These are phyloP conservation scores for Rhodamnia argentea DNA, from an alignment of 345 rosid genomes.

Conservation along the genomic window DNA sequence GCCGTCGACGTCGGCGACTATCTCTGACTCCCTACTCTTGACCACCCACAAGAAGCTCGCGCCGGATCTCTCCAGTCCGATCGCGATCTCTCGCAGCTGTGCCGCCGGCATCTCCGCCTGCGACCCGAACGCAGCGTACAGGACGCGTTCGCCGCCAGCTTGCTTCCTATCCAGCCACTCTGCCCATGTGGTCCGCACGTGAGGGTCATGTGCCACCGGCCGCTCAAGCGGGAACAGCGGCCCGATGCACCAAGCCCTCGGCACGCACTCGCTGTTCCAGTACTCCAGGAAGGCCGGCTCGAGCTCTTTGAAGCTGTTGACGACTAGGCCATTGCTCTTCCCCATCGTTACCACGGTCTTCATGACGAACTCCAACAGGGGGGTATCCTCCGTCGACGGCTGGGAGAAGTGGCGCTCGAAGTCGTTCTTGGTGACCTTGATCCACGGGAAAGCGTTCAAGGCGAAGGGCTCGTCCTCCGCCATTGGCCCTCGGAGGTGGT, in stretches of 20 bases:
- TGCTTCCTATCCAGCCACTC: constrained; percentile 51
- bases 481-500: constrained; percentile 1
- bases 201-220: background rate
- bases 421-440: constrained; percentile 36
- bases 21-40: constrained; percentile 24
- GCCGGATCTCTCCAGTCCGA: constrained; percentile 48
- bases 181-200: constrained; percentile 36
- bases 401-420: constrained; percentile 6
- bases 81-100: constrained; percentile 43
- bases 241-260: constrained; percentile 41
- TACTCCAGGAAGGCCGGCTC: constrained; percentile 43
- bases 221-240: constrained; percentile 37
- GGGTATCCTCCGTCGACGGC: background rate
- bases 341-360: background rate
- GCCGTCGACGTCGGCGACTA: constrained; percentile 4
- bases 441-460: constrained; percentile 57
- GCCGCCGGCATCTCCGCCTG: constrained; percentile 46
- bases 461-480: constrained; percentile 34
- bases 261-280: background rate
- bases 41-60: constrained; percentile 59
- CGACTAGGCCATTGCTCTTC: constrained; percentile 30
- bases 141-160: constrained; percentile 33
- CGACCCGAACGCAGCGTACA: constrained; percentile 79
- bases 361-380: background rate
- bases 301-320: constrained; percentile 59